phyloP scores from a whole-genome alignment of 805 yeast species.

The Yarrowia hollandica region DNA sequence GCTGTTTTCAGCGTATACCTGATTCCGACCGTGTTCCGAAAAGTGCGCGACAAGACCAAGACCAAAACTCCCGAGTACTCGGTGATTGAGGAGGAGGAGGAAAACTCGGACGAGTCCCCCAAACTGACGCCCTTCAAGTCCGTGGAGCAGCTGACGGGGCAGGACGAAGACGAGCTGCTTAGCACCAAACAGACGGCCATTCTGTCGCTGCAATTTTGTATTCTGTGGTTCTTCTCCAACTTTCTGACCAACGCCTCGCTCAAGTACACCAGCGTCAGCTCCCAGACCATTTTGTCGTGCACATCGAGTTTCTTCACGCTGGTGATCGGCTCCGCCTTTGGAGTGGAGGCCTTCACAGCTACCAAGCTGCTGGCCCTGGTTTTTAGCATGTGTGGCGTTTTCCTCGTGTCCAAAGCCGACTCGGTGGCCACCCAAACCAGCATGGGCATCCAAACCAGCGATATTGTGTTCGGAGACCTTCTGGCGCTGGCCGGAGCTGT shows the following conservation, averaged over 20 bases:
- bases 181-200: constrained; percentile 60
- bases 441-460: constrained; percentile 7
- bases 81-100: background rate
- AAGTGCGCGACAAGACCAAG: background rate
- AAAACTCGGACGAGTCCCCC: constrained; percentile 24
- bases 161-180: constrained; percentile 30
- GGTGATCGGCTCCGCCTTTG: constrained; percentile 69
- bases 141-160: constrained; percentile 28
- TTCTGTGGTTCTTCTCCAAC: constrained; percentile 89
- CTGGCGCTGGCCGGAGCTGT: constrained; percentile 82
- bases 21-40: constrained; percentile 34
- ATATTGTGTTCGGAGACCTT: constrained; percentile 63
- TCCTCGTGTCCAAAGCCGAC: constrained; percentile 65
- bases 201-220: constrained; percentile 77
- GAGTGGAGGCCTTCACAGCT: constrained; percentile 66
- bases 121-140: constrained; percentile 7
- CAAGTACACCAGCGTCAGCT: constrained; percentile 86
- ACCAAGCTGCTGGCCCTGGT: constrained; percentile 69
- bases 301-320: constrained; percentile 93
- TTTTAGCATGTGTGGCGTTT: constrained; percentile 74
- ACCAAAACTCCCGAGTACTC: constrained; percentile 25
- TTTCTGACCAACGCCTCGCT: constrained; percentile 84
- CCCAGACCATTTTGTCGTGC: constrained; percentile 89
- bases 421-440: constrained; percentile 32
- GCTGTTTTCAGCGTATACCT: constrained; percentile 79